These are phyloP conservation scores for Apiotrichum porosum DNA, from an alignment of 1,284 basidiomycete species.

Conservation along the genomic window DNA sequence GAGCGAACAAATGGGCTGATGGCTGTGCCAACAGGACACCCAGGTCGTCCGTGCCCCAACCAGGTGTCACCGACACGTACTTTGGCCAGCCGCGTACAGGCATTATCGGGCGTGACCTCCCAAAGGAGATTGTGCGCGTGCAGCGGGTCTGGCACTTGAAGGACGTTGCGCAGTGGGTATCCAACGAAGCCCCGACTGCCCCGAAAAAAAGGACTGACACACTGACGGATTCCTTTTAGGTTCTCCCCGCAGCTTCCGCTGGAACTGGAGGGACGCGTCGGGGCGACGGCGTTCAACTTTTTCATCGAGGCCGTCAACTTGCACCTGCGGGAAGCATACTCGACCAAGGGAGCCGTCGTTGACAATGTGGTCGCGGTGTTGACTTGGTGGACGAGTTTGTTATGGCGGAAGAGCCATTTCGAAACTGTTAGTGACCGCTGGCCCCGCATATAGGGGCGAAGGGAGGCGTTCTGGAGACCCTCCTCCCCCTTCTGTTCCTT, in stretches of 20 bases:
- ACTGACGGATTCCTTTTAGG: slow-evolving; percentile 10
- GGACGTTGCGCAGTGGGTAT: slow-evolving; percentile 46
- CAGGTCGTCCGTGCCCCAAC: slow-evolving; percentile 23
- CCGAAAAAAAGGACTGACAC: too few species aligned
- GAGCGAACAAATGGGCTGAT: background rate
- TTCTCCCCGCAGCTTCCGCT: slow-evolving; percentile 48
- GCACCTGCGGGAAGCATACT: slow-evolving; percentile 46
- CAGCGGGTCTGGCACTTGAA: slow-evolving; percentile 51
- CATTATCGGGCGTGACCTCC: slow-evolving; percentile 38
- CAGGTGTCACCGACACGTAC: slow-evolving; percentile 23
- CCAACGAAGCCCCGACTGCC: background rate
- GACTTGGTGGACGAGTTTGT: slow-evolving; percentile 48
- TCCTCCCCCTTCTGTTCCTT: too few species aligned
- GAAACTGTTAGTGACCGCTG: slow-evolving; percentile 40
- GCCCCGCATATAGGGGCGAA: too few species aligned
- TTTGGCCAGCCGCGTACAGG: slow-evolving; percentile 34
- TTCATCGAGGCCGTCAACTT: slow-evolving; percentile 48
- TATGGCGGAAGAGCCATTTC: slow-evolving; percentile 48
- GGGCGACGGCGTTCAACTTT: slow-evolving; percentile 35
- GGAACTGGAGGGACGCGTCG: slow-evolving; percentile 50
- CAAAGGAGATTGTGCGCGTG: slow-evolving; percentile 48
- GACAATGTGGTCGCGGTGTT: slow-evolving; percentile 50
- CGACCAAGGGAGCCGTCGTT: slow-evolving; percentile 42
- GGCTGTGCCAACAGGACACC: slow-evolving; percentile 8
- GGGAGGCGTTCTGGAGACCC: too few species aligned